Percentiles rank a stretch among this genome's conserved stretches.
Evolutionary conservation across 345 rosid genomes (phyloP).

Genomic region (Populus tremula): DNA sequence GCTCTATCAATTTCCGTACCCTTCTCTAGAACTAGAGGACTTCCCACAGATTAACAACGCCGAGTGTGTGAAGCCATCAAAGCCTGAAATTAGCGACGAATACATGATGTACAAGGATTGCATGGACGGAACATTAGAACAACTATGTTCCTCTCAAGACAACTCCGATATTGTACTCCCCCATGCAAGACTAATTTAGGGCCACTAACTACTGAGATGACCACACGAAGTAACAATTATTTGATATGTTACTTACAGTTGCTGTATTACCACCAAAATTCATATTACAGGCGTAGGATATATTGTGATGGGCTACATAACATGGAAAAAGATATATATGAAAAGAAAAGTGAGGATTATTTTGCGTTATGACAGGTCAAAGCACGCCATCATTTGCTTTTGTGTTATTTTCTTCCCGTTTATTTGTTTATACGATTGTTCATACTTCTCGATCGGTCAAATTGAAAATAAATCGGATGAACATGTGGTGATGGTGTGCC

Average conservation of each 20-base stretch:
- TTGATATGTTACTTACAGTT: background rate
- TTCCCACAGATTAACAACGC: conserved; percentile 46
- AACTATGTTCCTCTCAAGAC: conserved; percentile 38
- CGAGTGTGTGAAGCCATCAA: conserved; percentile 15
- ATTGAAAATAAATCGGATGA: conserved; percentile 15
- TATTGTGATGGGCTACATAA: conserved; percentile 13
- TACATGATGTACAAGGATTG: conserved; percentile 30
- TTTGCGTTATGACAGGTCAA: conserved; percentile 13
- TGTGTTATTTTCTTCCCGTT: background rate
- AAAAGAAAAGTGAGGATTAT: conserved; percentile 15
- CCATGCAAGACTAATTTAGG: conserved; percentile 22
- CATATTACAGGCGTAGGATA: conserved; percentile 14
- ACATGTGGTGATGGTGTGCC: background rate
- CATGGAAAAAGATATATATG: background rate
- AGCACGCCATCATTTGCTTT: background rate
- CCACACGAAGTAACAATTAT: background rate
- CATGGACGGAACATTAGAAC: conserved; percentile 45
- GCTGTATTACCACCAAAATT: conserved; percentile 13
- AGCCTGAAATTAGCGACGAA: conserved; percentile 31
- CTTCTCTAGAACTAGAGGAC: conserved; percentile 49
- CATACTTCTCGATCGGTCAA: conserved; percentile 12
- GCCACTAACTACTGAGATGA: background rate
- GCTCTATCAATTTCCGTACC: conserved; percentile 40
- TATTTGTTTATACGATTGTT: background rate
- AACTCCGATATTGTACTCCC: conserved; percentile 21